Evolutionary conservation across 441 rosid genomes (phyloP), one percentile per base, ranked within the genome.

Genomic region (Croton laevigatus): DNA sequence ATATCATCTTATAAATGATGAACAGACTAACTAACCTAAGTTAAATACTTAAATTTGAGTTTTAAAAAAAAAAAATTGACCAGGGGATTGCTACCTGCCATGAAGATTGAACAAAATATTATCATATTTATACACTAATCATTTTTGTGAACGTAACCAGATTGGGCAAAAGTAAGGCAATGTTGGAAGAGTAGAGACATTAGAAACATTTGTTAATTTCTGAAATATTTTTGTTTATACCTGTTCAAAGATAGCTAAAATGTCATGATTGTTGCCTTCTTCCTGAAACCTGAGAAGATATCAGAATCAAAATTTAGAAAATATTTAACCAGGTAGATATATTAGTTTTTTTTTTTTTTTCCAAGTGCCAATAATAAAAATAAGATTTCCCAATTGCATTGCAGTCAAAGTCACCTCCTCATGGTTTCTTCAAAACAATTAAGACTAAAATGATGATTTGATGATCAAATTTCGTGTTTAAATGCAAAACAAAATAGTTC

Each of bases 391-490:
- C 23, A 37, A 12, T 61, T 61, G 65, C 65, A 40, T 14, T 17
- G 8, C 7, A 7, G 64, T 34, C 64, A 60, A 60, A 37, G 45
- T 19, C 65, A 38, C n/a, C n/a, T 62, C 11, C 58, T 53, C 58
- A 20, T 5, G 11, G 19, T 42, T 42, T 62, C n/a, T 19, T 40
- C 13, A 62, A 40, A 42, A 62, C 34, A 62, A 62, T 20, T 38
- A 62, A 10, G 49, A 40, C 66, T 14, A 42, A 62, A 62, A 61
- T 42, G 51, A 62, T 40, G 51, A 62, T 42, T 62, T 62, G 66
- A 40, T 62, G 36, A 62, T 62, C 66, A 40, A 37, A 62, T 42
- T 60, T 22, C 42, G 20, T 3, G 42, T 62, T 32, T 20, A 11
- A 32, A n/a, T 40, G 42, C 3, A n/a, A 62, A 62, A 40, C 22